These are phyloP conservation scores for Termitomyces sp. DNA, from an alignment of 768 basidiomycete genomes.

Conservation along the genomic window DNA sequence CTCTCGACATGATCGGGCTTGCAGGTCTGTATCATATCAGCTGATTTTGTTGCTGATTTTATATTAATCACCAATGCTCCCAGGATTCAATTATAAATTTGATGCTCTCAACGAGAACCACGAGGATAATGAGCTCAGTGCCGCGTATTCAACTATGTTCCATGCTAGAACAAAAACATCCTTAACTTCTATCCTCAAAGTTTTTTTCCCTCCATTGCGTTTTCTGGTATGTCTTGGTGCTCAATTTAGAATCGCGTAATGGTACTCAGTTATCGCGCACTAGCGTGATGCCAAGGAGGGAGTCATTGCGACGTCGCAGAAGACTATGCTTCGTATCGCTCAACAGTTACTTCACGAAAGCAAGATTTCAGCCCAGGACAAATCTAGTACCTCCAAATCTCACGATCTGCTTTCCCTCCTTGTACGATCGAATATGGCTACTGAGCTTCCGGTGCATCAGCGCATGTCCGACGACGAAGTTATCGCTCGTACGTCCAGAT, in stretches of 20 bases:
- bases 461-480: conserved; percentile 17
- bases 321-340: conserved; percentile 39
- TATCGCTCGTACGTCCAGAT: conserved; percentile 12
- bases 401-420: conserved; percentile 45
- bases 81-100: conserved; percentile 27
- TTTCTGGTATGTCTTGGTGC: conserved; percentile 25
- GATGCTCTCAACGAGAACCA: conserved; percentile 17
- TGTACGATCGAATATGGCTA: conserved; percentile 50
- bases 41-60: background rate
- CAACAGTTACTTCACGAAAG: conserved; percentile 37
- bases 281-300: conserved; percentile 15
- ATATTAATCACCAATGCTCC: conserved; percentile 28
- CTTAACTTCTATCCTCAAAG: conserved; percentile 21
- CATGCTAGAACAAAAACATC: conserved; percentile 30
- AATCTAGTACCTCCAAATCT: conserved; percentile 26
- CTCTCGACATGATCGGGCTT: conserved; percentile 75
- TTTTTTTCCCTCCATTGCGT: conserved; percentile 28
- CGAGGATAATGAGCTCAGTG: conserved; percentile 39
- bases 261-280: conserved; percentile 1
- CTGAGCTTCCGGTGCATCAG: conserved; percentile 24
- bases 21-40: conserved; percentile 41
- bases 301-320: conserved; percentile 20
- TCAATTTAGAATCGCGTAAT: conserved; percentile 24
- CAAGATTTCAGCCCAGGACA: conserved; percentile 26
- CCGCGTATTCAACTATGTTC: conserved; percentile 45